A percentile compares a stretch with the other conserved stretches of the same genome.
Evolutionary conservation across 352 stramenopile species (phyloP).

Genomic region (Phytophthora cajani): DNA sequence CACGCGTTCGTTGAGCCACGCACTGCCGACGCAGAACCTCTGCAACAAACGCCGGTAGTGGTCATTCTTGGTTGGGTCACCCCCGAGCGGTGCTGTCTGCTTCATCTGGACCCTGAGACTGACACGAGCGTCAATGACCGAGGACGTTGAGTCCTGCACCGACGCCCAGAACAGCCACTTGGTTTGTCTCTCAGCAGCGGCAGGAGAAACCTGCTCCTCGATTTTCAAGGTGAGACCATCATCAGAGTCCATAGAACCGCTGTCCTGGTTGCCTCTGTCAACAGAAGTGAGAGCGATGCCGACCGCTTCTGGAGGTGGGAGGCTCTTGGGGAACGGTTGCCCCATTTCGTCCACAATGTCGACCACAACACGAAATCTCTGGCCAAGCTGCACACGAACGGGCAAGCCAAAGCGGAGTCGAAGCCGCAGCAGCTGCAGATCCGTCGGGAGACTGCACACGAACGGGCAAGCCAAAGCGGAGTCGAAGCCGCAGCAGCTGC

Average conservation of each 20-base stretch:
- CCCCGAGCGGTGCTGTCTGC: not conserved
- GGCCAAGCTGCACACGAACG: conserved; percentile 17
- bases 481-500: conserved; percentile 49
- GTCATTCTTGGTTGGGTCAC: not conserved
- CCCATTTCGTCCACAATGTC: conserved; percentile 72
- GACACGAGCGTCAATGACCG: not conserved
- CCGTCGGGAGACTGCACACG: too few species aligned
- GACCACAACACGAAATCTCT: conserved; percentile 45
- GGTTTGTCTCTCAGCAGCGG: not conserved
- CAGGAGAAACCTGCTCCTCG: conserved; percentile 4
- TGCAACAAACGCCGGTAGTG: conserved; percentile 28
- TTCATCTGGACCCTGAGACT: conserved; percentile 16
- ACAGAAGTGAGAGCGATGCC: conserved; percentile 4
- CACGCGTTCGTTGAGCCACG: conserved; percentile 26
- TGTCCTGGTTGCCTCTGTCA: not conserved
- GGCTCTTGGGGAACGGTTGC: conserved; percentile 16
- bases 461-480: conserved; percentile 52
- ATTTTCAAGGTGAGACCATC: conserved; percentile 13
- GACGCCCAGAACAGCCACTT: conserved; percentile 20
- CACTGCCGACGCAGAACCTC: conserved; percentile 48
- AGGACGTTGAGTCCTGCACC: not conserved
- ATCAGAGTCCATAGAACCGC: not conserved
- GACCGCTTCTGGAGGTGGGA: not conserved
- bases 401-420: conserved; percentile 57
- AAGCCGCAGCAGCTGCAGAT: conserved; percentile 52